These are phyloP conservation scores for Picea mariana DNA, from an alignment of 83 land plant genomes.

Conservation along the genomic window DNA sequence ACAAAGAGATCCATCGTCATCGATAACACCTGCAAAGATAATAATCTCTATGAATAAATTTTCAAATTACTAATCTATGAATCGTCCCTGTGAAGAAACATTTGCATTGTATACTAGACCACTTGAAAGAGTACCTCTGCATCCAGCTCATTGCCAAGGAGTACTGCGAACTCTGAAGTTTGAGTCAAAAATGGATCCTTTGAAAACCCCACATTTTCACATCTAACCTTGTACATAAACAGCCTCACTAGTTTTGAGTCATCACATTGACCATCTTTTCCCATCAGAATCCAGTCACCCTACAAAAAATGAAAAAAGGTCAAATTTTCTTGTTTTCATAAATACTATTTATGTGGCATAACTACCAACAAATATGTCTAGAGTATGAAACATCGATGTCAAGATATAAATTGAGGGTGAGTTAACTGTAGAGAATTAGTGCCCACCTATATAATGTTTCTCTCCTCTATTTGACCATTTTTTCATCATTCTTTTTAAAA, in stretches of 20 bases:
- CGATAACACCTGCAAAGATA: constrained; percentile 71
- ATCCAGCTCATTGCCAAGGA: constrained; percentile 93
- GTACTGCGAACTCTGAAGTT: constrained; percentile 87
- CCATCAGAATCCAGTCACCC: constrained; percentile 98
- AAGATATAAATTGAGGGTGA: not conserved
- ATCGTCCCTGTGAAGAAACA: not conserved
- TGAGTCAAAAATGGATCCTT: constrained; percentile 83
- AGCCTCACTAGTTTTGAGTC: constrained; percentile 33
- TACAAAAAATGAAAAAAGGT: constrained; percentile 25
- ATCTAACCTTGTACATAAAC: constrained; percentile 75
- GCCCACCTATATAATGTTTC: too few species aligned
- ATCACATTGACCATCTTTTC: constrained; percentile 37
- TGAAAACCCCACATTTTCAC: constrained; percentile 73
- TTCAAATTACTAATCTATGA: not conserved
- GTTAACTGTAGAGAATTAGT: too few species aligned
- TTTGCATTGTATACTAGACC: not conserved
- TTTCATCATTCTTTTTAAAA: too few species aligned
- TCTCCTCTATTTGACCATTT: too few species aligned
- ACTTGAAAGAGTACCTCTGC: constrained; percentile 70
- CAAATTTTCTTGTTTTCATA: not conserved
- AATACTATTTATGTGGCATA: not conserved
- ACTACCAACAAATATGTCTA: not conserved
- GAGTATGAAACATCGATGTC: not conserved
- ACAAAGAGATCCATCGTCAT: constrained; percentile 98
- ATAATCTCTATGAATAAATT: not conserved